Base-by-base conservation (phyloP, 495 filamentous ascomycete species). In the Tuber microsphaerosporum region DNA sequence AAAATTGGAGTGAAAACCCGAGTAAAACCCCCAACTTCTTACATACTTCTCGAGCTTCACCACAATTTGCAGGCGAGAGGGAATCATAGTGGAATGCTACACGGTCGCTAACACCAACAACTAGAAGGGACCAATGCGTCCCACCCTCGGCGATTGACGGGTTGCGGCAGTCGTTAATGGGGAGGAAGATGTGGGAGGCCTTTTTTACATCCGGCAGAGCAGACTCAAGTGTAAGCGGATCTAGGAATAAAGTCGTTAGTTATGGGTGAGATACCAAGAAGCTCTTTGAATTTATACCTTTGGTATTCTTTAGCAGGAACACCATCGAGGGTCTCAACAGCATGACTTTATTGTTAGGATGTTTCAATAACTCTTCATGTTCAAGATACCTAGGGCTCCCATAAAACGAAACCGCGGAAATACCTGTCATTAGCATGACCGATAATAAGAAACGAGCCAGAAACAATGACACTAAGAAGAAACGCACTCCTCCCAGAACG, bases 51-150 rank as follows among this genome's bases (percentile, higher is more conserved):
- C 86, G 85, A 1, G 94, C 96, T 75, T 94, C 92, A 75, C 84
- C 85, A 75, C 88, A 87, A 82, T 98, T 98, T 17, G 89, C 87
- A 5, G 91, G 91, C 14, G 87, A 86, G n/a, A 98, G 85, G 2
- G 91, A 93, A 85, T 99, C 96, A 84, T 99, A 98, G 86, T 98
- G 95, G 83, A 99, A 98, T 5, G 94, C 92, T 41, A 97, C 89
- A 26, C 93, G 89, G 83, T 99, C 96, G 48, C 96, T 89, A 51
- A 94, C 88, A 41, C 90, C 92, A 69, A 99, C 94, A 51, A 99
- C 87, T 0, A 99, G 90, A 8, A 99, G 86, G 2, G 93, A 97
- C 96, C 96, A 99, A 84, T 99, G 96, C 3, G 90, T 91, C 51
- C 96, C 96, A 69, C 93, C 93, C 85, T 97, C 94, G 34, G 93